Base-by-base conservation (phyloP, 2,329 filamentous ascomycete genomes). In the Zopfia rhizophila region DNA sequence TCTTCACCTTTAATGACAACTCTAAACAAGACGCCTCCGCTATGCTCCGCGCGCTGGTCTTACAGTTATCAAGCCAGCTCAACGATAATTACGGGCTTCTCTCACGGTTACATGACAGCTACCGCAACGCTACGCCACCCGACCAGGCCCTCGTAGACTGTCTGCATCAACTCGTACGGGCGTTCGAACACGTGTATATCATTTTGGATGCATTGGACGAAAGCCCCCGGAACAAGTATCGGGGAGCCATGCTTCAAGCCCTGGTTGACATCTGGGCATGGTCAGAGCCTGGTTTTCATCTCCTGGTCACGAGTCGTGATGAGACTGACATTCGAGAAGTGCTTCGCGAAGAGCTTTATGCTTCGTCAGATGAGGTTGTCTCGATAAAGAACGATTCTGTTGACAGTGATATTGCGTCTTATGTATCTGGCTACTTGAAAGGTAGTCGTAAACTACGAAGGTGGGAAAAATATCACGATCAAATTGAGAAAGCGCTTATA, bases 351-450 rank as follows among this genome's bases (percentile, higher is more conserved):
- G 38, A 43, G 32, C 46, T 63, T 3, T 16, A 52, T n/a, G 27
- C 51, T 18, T 8, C 41, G 8, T 5, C 35, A 5, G 52, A 56
- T 21, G 38, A 53, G 46, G 40, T 40, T 5, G 30, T 55, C 10
- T 16, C 33, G n/a, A 38, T 60, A 44, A 45, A 45, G 23, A 60
- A 54, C 31, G 25, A 23, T 25, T 46, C 16, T 2, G 45, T 54
- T n/a, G 51, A 61, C 25, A 17, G 23, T 25, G 63, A 66, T 22
- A 64, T 65, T 4, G 22, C 23, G 8, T 42, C 58, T 18, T 65
- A 54, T 38, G 45, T 66, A 31, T 49, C 55, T 22, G 38, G 45
- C 36, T 45, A 32, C 43, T 63, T 0, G 30, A 31, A 1, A 51
- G 33, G 13, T 45, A 23, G 5, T 8, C 31, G 16, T 24, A 6